Base-by-base conservation (phyloP, 2,329 filamentous ascomycete genomes). In the Aspergillus fijiensis region DNA sequence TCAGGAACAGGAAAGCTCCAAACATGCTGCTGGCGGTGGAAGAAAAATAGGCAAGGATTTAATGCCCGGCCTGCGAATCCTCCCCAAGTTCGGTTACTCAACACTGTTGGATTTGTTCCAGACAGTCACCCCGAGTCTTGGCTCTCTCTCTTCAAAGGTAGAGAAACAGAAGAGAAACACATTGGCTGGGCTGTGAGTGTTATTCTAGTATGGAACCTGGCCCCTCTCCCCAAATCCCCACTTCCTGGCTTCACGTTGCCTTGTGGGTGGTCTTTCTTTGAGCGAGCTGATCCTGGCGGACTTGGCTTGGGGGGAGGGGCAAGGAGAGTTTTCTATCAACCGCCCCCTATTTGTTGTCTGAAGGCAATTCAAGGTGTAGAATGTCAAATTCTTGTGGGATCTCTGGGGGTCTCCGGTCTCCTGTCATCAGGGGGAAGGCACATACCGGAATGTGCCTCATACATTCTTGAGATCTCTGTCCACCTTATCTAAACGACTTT, bases 1-100 rank as follows among this genome's bases (percentile, higher is more conserved):
- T 66, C 70, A 72, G 65, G 65, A 67, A 70, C 62, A 69, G 64
- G 64, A 69, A 71, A 62, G 59, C 51, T 42, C 55, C 55, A 67
- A 62, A 65, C 59, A 67, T 57, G 57, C 33, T 35, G 33, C 25
- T 29, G 7, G 27, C 27, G 7, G 27, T 29, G 48, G 42, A 64
- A 25, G 39, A 53, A 45, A 45, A 53, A 53, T 48, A 60, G n/a
- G 50, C 47, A 33, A 49, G 60, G 49, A 42, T 27, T 53, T 52
- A n/a, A 60, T 58, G 52, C 45, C 42, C 16, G 33, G 21, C 27
- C 45, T 35, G 45, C 33, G 58, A 23, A 33, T 35, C 16, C 16
- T 16, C 25, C 53, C 53, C 39, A 55, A 55, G 52, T 42, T 45
- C 47, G 39, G 52, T 47, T 29, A 16, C 39, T 29, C 21, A 47